phyloP scores from a whole-genome alignment of 306 rosid species.

The Heteromeles arbutifolia region DNA sequence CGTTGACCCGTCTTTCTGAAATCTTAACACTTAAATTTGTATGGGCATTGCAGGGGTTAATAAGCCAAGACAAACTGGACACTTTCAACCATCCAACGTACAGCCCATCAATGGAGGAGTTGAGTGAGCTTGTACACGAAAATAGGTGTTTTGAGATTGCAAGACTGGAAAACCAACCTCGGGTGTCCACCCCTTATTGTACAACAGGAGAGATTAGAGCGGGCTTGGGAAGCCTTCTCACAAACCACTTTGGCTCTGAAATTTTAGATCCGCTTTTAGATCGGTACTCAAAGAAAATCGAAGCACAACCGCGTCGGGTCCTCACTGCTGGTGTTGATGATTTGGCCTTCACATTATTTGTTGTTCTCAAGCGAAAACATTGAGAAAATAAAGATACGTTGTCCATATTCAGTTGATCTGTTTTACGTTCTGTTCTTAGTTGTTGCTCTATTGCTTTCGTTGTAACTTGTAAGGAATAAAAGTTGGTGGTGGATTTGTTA shows the following conservation, averaged over 20 bases:
- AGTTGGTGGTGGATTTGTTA: too few species aligned
- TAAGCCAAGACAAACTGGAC: slow-evolving; percentile 6
- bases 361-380: neutral
- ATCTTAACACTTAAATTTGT: neutral
- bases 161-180: neutral
- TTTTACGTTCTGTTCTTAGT: too few species aligned
- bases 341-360: neutral
- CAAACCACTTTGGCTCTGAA: neutral
- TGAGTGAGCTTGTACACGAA: neutral
- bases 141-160: neutral
- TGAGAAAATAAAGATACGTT: too few species aligned
- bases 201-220: neutral
- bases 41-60: neutral
- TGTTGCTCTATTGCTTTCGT: too few species aligned
- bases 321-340: neutral
- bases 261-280: neutral
- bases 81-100: neutral
- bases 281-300: neutral
- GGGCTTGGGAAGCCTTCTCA: neutral
- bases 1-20: too few species aligned
- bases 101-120: neutral
- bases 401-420: too few species aligned
- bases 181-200: too few species aligned
- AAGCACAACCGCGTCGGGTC: too few species aligned
- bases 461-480: too few species aligned